These are phyloP conservation scores for Globisporangium sylvaticum DNA, from an alignment of 352 stramenopile genomes.

Conservation along the genomic window DNA sequence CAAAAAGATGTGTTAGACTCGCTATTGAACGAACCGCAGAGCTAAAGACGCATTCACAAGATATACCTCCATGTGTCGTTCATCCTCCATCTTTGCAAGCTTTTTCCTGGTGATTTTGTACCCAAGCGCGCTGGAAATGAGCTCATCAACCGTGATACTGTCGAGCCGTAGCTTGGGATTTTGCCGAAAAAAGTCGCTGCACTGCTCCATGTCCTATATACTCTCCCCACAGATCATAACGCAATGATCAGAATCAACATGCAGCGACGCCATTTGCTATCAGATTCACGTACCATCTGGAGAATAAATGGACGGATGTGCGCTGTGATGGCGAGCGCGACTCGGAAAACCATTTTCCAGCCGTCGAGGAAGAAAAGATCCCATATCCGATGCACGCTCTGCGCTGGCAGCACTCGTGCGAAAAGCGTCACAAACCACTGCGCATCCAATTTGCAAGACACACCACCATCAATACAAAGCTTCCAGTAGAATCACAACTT, in stretches of 20 bases:
- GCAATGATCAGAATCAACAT: neutral
- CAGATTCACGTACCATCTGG: slow-evolving; percentile 35
- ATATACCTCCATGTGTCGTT: slow-evolving; percentile 62
- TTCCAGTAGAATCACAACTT: neutral
- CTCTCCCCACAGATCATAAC: neutral
- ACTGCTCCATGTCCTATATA: slow-evolving; percentile 65
- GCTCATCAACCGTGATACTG: slow-evolving; percentile 26
- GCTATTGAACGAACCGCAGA: neutral
- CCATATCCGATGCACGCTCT: slow-evolving; percentile 59
- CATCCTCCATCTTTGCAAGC: slow-evolving; percentile 58
- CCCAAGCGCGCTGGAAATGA: slow-evolving; percentile 38
- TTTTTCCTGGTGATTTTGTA: slow-evolving; percentile 69
- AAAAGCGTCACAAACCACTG: slow-evolving; percentile 89
- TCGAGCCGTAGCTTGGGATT: slow-evolving; percentile 52
- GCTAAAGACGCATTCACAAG: neutral
- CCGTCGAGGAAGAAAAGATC: slow-evolving; percentile 73
- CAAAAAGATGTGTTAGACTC: neutral
- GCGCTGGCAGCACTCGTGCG: slow-evolving; percentile 42
- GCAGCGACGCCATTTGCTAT: neutral
- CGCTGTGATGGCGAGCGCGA: slow-evolving; percentile 62
- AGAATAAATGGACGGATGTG: slow-evolving; percentile 55
- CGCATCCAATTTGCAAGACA: neutral
- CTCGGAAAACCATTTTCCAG: slow-evolving; percentile 71
- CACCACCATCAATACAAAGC: neutral
- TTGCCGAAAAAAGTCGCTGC: slow-evolving; percentile 65